Conservation (phyloP, 805 yeast species). For the Candida sonorensis region DNA sequence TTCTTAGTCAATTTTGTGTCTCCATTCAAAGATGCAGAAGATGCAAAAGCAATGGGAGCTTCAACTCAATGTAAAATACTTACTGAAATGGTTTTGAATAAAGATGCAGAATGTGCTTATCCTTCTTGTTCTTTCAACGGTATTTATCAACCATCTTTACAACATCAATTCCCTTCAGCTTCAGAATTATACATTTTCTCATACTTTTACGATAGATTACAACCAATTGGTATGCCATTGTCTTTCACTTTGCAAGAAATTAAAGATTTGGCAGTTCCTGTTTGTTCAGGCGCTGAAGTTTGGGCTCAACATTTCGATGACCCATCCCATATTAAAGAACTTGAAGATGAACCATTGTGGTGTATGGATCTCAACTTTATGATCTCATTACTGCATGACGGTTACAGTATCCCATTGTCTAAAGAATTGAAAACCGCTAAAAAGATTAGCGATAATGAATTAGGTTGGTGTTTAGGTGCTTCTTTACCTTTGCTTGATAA, state of each 20-base stretch:
- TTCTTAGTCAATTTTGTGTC: constrained; percentile 30
- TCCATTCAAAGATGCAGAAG: constrained; percentile 20
- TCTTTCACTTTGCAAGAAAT: constrained; percentile 83
- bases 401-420: constrained; percentile 86
- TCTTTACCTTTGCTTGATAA: constrained; percentile 81
- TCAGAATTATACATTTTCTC: constrained; percentile 88
- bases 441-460: constrained; percentile 79
- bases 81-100: constrained; percentile 77
- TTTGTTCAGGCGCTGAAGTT: constrained; percentile 73
- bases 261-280: constrained; percentile 70
- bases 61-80: constrained; percentile 82
- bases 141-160: constrained; percentile 90
- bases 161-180: constrained; percentile 61
- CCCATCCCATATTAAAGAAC: constrained; percentile 57
- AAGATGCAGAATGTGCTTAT: constrained; percentile 66
- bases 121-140: constrained; percentile 96
- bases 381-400: constrained; percentile 86
- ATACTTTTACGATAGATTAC: constrained; percentile 90
- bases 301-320: constrained; percentile 67
- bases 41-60: constrained; percentile 32
- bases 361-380: constrained; percentile 90
- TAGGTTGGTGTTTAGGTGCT: constrained; percentile 99
- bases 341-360: constrained; percentile 84
- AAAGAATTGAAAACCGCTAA: constrained; percentile 92
- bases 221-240: constrained; percentile 90